Base-by-base conservation (phyloP, 2,329 filamentous ascomycete species). In the Claviceps pusilla region DNA sequence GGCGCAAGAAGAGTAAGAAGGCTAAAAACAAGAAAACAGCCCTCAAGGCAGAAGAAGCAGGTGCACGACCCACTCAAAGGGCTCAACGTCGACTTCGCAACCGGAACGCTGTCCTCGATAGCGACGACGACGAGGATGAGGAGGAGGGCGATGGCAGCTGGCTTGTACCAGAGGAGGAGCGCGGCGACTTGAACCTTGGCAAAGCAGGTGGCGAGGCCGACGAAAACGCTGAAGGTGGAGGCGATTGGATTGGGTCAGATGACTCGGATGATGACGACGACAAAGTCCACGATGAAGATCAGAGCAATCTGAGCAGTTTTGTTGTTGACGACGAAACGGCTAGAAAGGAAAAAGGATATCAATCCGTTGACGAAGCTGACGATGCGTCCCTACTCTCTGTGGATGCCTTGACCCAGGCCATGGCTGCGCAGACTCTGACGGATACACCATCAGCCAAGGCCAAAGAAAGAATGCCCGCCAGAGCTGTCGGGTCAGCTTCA, bases 201-300 rank as follows among this genome's bases (percentile, higher is more conserved):
- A 86, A 83, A 64, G 86, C 87, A 48, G 89, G 88, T n/a, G 88
- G 87, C 4, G 79, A 81, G n/a, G 86, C 89, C 52, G 88, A 95
- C 58, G 89, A 95, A 66, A 81, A 95, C 64, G 87, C 86, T 2
- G 90, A 95, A 65, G 89, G 89, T 2, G 88, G 85, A 3, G 90
- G 89, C 28, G 87, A 94, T 55, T 88, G 81, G 66, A 75, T 95
- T 51, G 78, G 78, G 42, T 82, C 84, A 0, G 81, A 86, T 35
- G 86, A 93, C 62, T 87, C 84, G 0, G 67, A 70, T 12, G 69
- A 73, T 43, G 76, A 78, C 3, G 80, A 78, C 31, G 76, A 79
- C 10, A 75, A 75, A 2, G 71, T 19, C 19, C 19, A 77, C 24
- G 73, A 76, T 24, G 29, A 53, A 42, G 51, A 53, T 14, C 72